These are phyloP conservation scores for Fusarium dlaminii DNA, from an alignment of 2,329 filamentous ascomycete genomes.

Conservation along the genomic window DNA sequence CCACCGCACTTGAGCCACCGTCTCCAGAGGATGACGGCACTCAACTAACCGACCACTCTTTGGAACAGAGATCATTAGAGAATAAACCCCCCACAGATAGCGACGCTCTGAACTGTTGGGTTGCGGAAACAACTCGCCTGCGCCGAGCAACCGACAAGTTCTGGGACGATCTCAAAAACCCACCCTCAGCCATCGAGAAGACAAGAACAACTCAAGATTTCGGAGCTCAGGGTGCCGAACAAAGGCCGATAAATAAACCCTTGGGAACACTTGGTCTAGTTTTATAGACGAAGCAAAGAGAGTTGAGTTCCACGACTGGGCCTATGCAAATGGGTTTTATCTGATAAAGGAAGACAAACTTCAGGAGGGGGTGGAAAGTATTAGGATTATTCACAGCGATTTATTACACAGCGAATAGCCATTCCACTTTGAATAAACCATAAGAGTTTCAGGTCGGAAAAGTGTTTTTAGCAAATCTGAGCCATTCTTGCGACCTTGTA, in stretches of 20 bases:
- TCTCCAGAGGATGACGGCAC: too few species aligned
- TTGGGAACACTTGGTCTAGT: rapidly evolving
- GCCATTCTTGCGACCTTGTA: neutral
- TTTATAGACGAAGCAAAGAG: neutral
- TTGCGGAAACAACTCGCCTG: neutral
- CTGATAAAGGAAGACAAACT: too few species aligned
- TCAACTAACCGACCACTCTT: neutral
- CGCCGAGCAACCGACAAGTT: neutral
- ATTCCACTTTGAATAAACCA: neutral
- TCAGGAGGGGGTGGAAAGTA: neutral
- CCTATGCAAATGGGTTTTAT: too few species aligned
- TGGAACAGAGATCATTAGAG: neutral
- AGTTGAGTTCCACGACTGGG: neutral
- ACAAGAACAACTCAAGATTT: neutral
- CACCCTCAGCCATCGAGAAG: neutral
- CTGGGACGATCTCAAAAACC: neutral
- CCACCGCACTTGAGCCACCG: neutral
- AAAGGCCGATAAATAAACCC: rapidly evolving
- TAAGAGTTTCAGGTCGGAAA: rapidly evolving
- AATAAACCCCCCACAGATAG: neutral
- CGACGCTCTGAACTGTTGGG: neutral
- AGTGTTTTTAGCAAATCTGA: too few species aligned
- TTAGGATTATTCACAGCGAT: neutral
- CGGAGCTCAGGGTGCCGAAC: rapidly evolving
- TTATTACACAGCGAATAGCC: neutral